Evolutionary conservation across 2,329 filamentous ascomycete species (phyloP).

Genomic region (Fusarium sororula): DNA sequence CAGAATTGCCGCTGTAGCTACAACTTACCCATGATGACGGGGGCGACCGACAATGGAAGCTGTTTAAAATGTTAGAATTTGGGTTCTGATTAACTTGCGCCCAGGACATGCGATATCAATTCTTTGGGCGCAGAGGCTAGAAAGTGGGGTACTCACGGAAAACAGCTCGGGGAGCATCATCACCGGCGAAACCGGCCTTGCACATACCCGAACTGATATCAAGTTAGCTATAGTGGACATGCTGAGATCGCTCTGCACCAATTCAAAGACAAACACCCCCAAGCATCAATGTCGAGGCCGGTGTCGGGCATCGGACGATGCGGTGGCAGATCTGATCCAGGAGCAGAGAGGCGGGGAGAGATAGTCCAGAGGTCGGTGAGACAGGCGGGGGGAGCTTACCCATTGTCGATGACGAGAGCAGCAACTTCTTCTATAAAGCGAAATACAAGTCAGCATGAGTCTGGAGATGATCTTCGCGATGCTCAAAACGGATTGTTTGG

Average conservation of each 20-base stretch:
- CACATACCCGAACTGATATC: constrained; percentile 96
- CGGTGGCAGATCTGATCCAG: constrained; percentile 33
- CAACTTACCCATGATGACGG: constrained; percentile 97
- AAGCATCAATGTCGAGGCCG: constrained; percentile 21
- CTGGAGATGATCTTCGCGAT: constrained; percentile 29
- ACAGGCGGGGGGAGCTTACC: constrained; percentile 75
- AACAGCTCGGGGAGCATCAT: constrained; percentile 99
- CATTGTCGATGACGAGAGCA: constrained; percentile 99
- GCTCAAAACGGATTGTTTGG: constrained; percentile 34
- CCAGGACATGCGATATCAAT: constrained; percentile 25
- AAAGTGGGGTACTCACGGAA: constrained; percentile 84
- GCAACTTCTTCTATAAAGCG: constrained; percentile 92
- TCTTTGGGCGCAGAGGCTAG: constrained; percentile 26
- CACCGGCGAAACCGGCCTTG: constrained; percentile 99
- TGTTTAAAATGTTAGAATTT: constrained; percentile 58
- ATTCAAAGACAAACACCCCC: neutral
- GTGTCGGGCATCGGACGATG: constrained; percentile 38
- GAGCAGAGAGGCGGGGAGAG: constrained; percentile 33
- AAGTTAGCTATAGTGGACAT: constrained; percentile 49
- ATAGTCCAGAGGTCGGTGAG: constrained; percentile 49
- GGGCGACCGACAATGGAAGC: constrained; percentile 99
- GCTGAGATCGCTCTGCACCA: neutral
- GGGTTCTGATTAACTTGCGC: constrained; percentile 13
- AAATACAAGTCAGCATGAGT: constrained; percentile 54
- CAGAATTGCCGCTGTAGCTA: constrained; percentile 7